Evolutionary conservation across 805 yeast genomes (phyloP).

Genomic region (Helenozyma baotianmanensis): DNA sequence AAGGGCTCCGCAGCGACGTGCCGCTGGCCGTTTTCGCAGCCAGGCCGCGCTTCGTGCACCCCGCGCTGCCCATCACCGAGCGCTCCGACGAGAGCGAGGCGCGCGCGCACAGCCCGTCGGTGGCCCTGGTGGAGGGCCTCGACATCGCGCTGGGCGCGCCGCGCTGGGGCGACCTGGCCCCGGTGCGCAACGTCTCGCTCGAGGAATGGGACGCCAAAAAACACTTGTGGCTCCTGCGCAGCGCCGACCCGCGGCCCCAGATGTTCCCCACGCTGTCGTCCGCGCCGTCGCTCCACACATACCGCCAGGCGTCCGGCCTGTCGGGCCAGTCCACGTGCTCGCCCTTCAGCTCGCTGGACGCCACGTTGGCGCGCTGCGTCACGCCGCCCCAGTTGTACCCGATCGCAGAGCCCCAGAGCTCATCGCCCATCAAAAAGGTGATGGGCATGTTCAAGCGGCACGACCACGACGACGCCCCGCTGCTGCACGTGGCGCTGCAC

Average conservation of each 20-base stretch:
- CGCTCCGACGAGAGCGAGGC: background rate
- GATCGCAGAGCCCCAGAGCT: slow-evolving; percentile 4
- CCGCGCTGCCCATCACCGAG: too few species aligned
- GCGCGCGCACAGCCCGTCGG: background rate
- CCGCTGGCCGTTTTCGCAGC: too few species aligned
- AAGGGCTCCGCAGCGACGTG: too few species aligned
- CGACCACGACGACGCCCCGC: slow-evolving; percentile 23
- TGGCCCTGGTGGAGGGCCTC: slow-evolving; percentile 8
- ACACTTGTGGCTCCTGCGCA: slow-evolving; percentile 20
- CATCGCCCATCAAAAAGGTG: slow-evolving; percentile 31
- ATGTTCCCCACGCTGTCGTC: too few species aligned
- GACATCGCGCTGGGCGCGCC: slow-evolving; percentile 7
- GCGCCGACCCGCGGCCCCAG: slow-evolving; percentile 7
- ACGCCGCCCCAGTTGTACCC: slow-evolving; percentile 8
- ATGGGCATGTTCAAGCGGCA: slow-evolving; percentile 19
- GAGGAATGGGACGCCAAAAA: slow-evolving; percentile 30
- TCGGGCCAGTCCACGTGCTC: background rate
- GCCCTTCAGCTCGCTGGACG: slow-evolving; percentile 7
- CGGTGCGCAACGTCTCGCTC: slow-evolving; percentile 20
- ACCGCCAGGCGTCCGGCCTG: slow-evolving; percentile 18
- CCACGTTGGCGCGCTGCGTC: slow-evolving; percentile 9
- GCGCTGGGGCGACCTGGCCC: slow-evolving; percentile 1
- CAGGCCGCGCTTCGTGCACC: too few species aligned
- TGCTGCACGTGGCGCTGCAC: slow-evolving; percentile 6
- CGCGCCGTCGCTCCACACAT: slow-evolving; percentile 41